Conservation (phyloP, 73 alveolate species). For the Halteria grandinella region DNA sequence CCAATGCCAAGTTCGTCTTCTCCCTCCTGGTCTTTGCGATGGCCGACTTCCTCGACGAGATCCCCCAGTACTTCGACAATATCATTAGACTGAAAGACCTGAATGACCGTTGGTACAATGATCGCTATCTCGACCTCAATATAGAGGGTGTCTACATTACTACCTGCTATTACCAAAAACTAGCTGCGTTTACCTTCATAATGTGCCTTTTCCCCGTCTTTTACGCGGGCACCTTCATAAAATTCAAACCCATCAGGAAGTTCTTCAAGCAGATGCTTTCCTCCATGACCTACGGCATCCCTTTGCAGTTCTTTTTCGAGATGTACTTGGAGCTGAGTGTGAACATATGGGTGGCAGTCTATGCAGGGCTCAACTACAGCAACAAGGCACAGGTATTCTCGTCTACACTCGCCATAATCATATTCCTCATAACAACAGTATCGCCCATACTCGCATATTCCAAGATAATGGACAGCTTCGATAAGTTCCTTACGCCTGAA, state of each 20-base stretch:
- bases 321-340: conserved; percentile 42
- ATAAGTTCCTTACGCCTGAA: too few relatives aligned
- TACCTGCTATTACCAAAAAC: conserved; percentile 21
- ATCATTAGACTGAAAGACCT: conserved; percentile 20
- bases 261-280: conserved; percentile 7
- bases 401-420: too few relatives aligned
- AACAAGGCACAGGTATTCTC: too few relatives aligned
- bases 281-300: conserved; percentile 21
- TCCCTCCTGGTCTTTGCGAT: conserved; percentile 3
- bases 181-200: conserved; percentile 2
- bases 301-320: conserved; percentile 35
- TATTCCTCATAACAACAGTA: too few relatives aligned
- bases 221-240: background rate
- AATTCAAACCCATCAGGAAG: background rate
- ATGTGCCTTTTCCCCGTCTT: conserved; percentile 20
- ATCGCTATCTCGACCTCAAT: conserved; percentile 6
- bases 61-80: conserved; percentile 19
- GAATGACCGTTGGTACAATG: background rate
- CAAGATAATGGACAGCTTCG: too few relatives aligned
- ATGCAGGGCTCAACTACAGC: background rate
- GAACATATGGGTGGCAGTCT: conserved; percentile 13
- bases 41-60: conserved; percentile 12
- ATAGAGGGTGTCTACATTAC: conserved; percentile 14
- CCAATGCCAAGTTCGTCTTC: background rate
- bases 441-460: too few relatives aligned